Percentiles rank a stretch among this genome's conserved stretches.
Conservation (phyloP, 1,139 yeast species). For the Taphrina wiesneri region DNA sequence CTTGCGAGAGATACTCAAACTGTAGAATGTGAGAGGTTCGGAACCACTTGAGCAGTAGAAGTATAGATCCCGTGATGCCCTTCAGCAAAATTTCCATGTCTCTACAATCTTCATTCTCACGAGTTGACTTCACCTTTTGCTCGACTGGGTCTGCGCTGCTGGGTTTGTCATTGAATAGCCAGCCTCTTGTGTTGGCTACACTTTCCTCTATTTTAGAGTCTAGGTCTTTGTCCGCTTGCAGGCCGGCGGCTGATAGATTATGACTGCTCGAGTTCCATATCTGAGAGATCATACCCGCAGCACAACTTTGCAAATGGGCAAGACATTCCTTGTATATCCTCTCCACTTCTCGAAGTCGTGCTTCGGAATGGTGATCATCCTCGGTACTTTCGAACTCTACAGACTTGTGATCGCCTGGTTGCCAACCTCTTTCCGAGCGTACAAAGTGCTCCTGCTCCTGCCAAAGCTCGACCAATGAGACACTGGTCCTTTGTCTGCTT, state of each 20-base stretch:
- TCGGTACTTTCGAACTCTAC: neutral
- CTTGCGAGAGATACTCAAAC: constrained; percentile 68
- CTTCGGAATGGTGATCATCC: neutral
- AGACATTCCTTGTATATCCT: constrained; percentile 7
- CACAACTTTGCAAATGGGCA: constrained; percentile 27
- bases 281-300: constrained; percentile 13
- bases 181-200: constrained; percentile 9
- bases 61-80: constrained; percentile 59
- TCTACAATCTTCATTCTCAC: constrained; percentile 46
- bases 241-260: constrained; percentile 15
- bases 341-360: constrained; percentile 20
- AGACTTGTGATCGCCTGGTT: constrained; percentile 16
- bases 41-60: constrained; percentile 70
- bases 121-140: constrained; percentile 15
- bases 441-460: constrained; percentile 67
- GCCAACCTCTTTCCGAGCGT: constrained; percentile 74
- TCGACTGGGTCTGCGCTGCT: neutral
- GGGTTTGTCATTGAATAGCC: constrained; percentile 20
- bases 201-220: constrained; percentile 22
- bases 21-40: constrained; percentile 74
- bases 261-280: constrained; percentile 13
- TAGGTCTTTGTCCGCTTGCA: constrained; percentile 11
- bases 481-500: constrained; percentile 63
- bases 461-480: constrained; percentile 69
- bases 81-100: constrained; percentile 67